These are phyloP conservation scores for Pinus taeda DNA, from an alignment of 75 land plant genomes.

Conservation along the genomic window DNA sequence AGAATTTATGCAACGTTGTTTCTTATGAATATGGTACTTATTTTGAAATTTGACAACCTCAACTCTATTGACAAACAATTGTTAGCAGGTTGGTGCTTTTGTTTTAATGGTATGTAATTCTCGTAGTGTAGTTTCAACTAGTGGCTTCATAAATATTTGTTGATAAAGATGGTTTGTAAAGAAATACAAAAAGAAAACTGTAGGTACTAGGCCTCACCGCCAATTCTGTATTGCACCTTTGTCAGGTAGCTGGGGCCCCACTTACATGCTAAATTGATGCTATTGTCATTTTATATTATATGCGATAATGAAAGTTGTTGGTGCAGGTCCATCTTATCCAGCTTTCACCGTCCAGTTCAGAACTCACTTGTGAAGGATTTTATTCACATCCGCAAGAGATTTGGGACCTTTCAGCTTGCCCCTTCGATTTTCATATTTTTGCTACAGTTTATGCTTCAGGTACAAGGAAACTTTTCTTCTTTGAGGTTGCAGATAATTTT, in stretches of 20 bases:
- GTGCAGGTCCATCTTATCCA: conserved; percentile 83
- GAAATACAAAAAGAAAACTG: not conserved
- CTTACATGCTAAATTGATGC: not conserved
- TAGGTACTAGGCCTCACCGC: not conserved
- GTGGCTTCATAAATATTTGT: not conserved
- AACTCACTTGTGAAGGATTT: conserved; percentile 88
- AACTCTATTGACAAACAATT: not conserved
- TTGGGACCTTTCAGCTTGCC: conserved; percentile 93
- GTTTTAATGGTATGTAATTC: not conserved
- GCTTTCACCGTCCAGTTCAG: conserved; percentile 55
- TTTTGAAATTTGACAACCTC: not conserved
- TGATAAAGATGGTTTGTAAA: not conserved
- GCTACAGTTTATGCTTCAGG: conserved; percentile 89
- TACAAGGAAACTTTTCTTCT: conserved; percentile 12
- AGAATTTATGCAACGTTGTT: not conserved
- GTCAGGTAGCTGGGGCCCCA: not conserved
- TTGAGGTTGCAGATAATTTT: conserved; percentile 2
- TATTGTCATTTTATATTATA: conserved; percentile 3
- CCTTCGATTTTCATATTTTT: conserved; percentile 76
- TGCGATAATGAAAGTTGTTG: not conserved
- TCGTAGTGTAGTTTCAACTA: not conserved
- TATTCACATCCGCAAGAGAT: conserved; percentile 93
- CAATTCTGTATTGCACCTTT: not conserved
- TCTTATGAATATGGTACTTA: not conserved
- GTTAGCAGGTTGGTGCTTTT: not conserved